phyloP scores from a whole-genome alignment of 306 rosid genomes.

The Malus sieversii region DNA sequence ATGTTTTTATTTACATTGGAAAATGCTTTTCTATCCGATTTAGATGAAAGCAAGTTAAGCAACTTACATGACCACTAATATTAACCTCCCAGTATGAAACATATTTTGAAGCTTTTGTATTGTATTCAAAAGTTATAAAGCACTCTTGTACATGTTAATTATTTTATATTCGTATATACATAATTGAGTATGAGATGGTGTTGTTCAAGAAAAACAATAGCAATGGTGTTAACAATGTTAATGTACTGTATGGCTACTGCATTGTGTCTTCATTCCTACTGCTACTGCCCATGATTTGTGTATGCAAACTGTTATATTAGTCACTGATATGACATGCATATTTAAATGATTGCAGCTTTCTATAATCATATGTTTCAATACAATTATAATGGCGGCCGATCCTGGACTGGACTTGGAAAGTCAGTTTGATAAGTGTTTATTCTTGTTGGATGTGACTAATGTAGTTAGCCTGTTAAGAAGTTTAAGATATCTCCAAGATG shows the following conservation, averaged over 20 bases:
- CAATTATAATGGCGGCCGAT: no score
- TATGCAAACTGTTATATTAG: background rate
- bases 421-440: no score
- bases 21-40: background rate
- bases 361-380: background rate
- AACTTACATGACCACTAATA: background rate
- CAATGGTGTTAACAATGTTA: background rate
- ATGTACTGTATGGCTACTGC: background rate
- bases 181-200: background rate
- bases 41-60: background rate
- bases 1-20: background rate
- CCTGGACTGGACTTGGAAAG: no score
- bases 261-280: background rate
- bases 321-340: background rate
- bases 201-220: background rate
- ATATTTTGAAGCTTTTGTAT: background rate
- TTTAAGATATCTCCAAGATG: no score
- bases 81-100: background rate
- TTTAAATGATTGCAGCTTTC: background rate
- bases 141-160: background rate
- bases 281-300: background rate
- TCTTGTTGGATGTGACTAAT: no score
- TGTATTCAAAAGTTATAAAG: background rate
- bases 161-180: background rate
- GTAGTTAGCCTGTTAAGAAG: no score